Evolutionary conservation across 2,329 filamentous ascomycete species (phyloP), one percentile per base, ranked within the genome.

Genomic region (Apiospora arundinis): DNA sequence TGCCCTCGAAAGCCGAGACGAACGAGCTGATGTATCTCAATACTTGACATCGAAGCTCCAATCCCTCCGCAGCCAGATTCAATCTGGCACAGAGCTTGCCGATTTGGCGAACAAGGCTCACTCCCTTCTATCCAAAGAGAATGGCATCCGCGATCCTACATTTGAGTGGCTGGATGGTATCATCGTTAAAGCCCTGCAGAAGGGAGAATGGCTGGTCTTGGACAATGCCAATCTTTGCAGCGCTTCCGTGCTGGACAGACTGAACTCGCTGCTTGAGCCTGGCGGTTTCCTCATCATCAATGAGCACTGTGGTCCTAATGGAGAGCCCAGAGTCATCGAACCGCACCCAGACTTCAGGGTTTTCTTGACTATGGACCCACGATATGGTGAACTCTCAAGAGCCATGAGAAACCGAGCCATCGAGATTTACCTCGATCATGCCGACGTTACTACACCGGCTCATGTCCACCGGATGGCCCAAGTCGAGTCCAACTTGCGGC

Each of bases 191-290:
- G 95, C 96, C 56, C 86, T 98, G 14, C 89, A 97, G 78, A 86
- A 92, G 75, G 96, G 96, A 18, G 89, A 95, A 73, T 99, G 96
- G 96, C 86, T 99, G 23, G 92, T 99, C 14, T 90, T 99, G 28
- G 96, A 99, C 82, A 98, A 99, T 81, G 96, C 97, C 72, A 99
- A 99, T 78, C 88, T 99, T 71, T 99, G 97, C 83, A 98, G 93
- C 77, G 92, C 95, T 32, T 97, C 95, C 8, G 96, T 99, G 0
- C 88, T 99, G 12, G 96, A 99, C 82, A 90, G 97, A 73, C 85
- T 99, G 69, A 99, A 99, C 80, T 98, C 96, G 0, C 85, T 99
- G 11, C 91, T 98, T 9, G 96, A 99, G 80, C 95, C 95, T 0
- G 92, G 95, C 77, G 96, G 96, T 0, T 91, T 91, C 73, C 85